Conservation (phyloP, 2,329 filamentous ascomycete genomes). For the Albophoma yamanashiensis region DNA sequence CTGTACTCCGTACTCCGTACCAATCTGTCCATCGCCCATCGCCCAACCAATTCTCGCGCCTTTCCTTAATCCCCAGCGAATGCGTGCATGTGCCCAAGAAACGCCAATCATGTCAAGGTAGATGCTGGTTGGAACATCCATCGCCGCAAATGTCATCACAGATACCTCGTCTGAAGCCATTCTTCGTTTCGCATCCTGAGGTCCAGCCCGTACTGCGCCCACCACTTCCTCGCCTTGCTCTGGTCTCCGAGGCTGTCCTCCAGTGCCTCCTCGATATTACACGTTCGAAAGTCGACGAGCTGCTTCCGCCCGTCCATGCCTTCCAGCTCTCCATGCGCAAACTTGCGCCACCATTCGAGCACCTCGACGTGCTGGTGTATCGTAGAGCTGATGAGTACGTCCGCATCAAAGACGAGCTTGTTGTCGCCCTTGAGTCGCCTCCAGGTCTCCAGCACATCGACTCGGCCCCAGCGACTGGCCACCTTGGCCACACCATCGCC, state of each 20-base stretch:
- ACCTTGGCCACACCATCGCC: slow-evolving; percentile 75
- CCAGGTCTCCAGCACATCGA: slow-evolving; percentile 77
- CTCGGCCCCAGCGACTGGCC: slow-evolving; percentile 75
- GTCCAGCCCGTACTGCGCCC: slow-evolving; percentile 75
- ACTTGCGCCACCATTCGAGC: slow-evolving; percentile 84
- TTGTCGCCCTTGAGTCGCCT: slow-evolving; percentile 54
- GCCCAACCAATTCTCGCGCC: background rate
- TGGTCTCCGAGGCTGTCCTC: slow-evolving; percentile 72
- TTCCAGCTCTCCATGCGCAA: slow-evolving; percentile 43
- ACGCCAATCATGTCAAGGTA: background rate
- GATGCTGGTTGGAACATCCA: background rate
- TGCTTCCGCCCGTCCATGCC: slow-evolving; percentile 46
- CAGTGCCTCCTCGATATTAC: slow-evolving; percentile 88
- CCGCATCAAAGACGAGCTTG: slow-evolving; percentile 65
- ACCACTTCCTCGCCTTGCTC: slow-evolving; percentile 70
- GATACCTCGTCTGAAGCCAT: slow-evolving; percentile 74
- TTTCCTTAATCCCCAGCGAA: background rate
- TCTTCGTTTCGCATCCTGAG: slow-evolving; percentile 73
- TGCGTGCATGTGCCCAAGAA: background rate
- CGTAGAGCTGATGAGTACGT: slow-evolving; percentile 77
- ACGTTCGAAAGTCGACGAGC: slow-evolving; percentile 84
- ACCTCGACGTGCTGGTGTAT: slow-evolving; percentile 77
- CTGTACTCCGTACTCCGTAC: too few relatives aligned
- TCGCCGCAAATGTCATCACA: slow-evolving; percentile 46
- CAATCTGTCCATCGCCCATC: background rate